Base-by-base conservation (phyloP, 768 basidiomycete species). In the Ephemerocybe angulata region DNA sequence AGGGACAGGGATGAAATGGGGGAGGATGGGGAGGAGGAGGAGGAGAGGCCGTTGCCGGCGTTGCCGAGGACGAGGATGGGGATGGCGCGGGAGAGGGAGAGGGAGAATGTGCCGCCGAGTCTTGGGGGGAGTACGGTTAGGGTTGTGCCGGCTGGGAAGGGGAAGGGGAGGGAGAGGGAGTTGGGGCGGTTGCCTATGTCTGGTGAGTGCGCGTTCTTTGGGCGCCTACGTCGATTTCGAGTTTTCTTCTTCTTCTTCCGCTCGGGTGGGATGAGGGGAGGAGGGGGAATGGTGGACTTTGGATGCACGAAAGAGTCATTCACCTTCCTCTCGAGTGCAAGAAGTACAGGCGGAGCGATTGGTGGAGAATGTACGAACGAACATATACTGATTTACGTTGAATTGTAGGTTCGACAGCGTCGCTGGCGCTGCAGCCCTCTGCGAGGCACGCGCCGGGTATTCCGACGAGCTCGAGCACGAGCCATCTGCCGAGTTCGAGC, bases 101-200 rank as follows among this genome's bases (percentile, higher is more conserved):
- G 67, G 58, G 71, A 72, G 60, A 72, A 72, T 30, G 57, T 68
- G 5, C 69, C 69, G 1, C 65, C 66, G n/a, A 33, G n/a, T n/a
- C n/a, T n/a, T n/a, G n/a, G n/a, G n/a, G n/a, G n/a, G n/a, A n/a
- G n/a, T n/a, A n/a, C 59, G 3, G 35, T 53, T 13, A 33, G 31
- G 52, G 17, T 46, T n/a, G 27, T 22, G 15, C 21, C 15, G 44
- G 22, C 19, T 69, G 65, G 58, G 69, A 71, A 7, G 58, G 50
- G 17, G 67, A 65, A 53, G 68, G 65, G 41, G 71, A 69, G 58
- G 67, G 72, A 27, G 65, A 68, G 51, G 50, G 56, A 49, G 48
- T 40, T 48, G 25, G 15, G 11, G 41, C 13, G 41, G 11, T 17
- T 17, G 11, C 15, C 10, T 12, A 22, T 4, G 15, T 17, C 21